Conservation (phyloP, 1,284 basidiomycete species). For the Pseudozyma sp. region DNA sequence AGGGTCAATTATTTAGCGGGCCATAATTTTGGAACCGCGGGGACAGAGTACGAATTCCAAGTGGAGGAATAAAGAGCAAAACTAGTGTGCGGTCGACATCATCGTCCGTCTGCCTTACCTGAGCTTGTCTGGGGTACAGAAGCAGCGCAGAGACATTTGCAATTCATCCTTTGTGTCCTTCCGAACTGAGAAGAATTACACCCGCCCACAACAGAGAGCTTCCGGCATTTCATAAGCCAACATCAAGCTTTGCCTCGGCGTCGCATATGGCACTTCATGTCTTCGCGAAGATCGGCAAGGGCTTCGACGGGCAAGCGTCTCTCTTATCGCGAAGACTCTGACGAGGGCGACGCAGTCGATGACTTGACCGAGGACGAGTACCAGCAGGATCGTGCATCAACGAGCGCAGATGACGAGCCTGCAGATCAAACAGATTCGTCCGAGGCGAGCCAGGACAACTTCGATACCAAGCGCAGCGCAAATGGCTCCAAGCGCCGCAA, state of each 20-base stretch:
- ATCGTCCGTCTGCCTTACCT: too few relatives aligned
- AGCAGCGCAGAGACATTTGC: too few relatives aligned
- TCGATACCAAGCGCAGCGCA: slow-evolving; percentile 2
- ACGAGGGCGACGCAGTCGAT: slow-evolving; percentile 11
- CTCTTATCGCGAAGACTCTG: slow-evolving; percentile 38
- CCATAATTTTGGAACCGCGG: too few relatives aligned
- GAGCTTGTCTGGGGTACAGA: too few relatives aligned
- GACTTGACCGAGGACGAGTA: slow-evolving; percentile 37
- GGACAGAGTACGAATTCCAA: neutral
- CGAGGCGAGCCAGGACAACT: slow-evolving; percentile 9
- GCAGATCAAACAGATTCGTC: slow-evolving; percentile 1
- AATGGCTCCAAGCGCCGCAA: slow-evolving; percentile 18
- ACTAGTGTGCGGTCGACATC: too few relatives aligned
- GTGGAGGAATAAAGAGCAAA: neutral
- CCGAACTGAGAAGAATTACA: too few relatives aligned
- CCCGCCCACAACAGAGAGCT: too few relatives aligned
- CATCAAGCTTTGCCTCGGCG: neutral
- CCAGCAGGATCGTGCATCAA: slow-evolving; percentile 17
- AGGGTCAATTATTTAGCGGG: neutral
- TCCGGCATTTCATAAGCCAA: neutral
- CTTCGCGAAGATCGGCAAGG: slow-evolving; percentile 34
- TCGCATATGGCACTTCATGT: slow-evolving; percentile 9
- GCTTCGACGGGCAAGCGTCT: slow-evolving; percentile 22
- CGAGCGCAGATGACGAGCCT: slow-evolving; percentile 25
- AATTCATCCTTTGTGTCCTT: too few relatives aligned